These are phyloP conservation scores for Tetramitus jugosus DNA, from an alignment of 208 protist species.

Conservation along the genomic window DNA sequence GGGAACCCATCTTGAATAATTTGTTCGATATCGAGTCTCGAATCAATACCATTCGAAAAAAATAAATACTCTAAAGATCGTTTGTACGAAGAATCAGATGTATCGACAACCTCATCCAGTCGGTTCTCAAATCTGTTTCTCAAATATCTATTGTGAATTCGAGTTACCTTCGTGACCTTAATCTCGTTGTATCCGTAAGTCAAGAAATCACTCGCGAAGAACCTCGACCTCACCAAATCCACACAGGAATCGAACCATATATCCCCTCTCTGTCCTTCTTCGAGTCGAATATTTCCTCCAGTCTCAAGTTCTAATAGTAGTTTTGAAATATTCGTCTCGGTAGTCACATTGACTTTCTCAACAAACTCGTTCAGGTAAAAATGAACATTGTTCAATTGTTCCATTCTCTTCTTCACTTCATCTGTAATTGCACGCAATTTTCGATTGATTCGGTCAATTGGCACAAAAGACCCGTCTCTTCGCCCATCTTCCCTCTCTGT, in stretches of 20 bases:
- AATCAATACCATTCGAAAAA: constrained; percentile 35
- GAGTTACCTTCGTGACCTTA: constrained; percentile 55
- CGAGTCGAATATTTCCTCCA: constrained; percentile 72
- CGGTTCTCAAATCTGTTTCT: constrained; percentile 66
- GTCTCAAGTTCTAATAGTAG: constrained; percentile 68
- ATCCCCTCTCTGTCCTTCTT: constrained; percentile 55
- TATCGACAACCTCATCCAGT: constrained; percentile 59
- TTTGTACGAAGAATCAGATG: constrained; percentile 54
- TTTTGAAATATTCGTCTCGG: constrained; percentile 43
- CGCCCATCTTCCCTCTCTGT: no score
- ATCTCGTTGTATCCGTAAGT: constrained; percentile 51
- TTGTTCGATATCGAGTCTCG: constrained; percentile 36
- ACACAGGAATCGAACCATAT: constrained; percentile 53
- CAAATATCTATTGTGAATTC: constrained; percentile 62
- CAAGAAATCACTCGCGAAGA: constrained; percentile 51
- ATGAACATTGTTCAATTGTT: constrained; percentile 49
- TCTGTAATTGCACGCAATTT: constrained; percentile 51
- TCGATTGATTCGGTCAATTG: constrained; percentile 36
- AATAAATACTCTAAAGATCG: constrained; percentile 68
- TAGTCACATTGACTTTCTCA: constrained; percentile 17
- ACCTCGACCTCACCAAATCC: constrained; percentile 56
- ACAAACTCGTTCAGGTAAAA: constrained; percentile 40
- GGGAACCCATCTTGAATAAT: constrained; percentile 32
- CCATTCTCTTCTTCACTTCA: constrained; percentile 36
- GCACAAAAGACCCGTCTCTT: no score